Evolutionary conservation across 2,329 filamentous ascomycete genomes (phyloP), one percentile per base, ranked within the genome.

Genomic region (Neonectria faginata): DNA sequence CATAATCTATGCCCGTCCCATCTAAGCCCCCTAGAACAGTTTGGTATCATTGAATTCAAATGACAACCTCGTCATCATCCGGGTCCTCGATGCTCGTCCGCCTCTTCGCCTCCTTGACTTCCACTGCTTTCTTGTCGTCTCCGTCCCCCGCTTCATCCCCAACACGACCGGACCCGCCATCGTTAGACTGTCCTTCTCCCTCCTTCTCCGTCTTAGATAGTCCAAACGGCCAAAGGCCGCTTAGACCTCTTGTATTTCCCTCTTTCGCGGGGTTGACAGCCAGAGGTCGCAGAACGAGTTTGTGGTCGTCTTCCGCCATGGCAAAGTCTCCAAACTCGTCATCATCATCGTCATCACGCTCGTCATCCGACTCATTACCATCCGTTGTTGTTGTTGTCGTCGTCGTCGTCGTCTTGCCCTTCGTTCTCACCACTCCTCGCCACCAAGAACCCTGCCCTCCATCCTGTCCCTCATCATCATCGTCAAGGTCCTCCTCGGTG

Each of bases 271-370:
- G 85, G 57, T 88, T 85, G 7, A 88, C 80, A 0, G 85, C 82
- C 3, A 88, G 78, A 2, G 87, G 87, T 68, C 86, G 85, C 60
- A 88, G 76, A 2, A 89, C 80, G n/a, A 84, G 79, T 27, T 79
- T 80, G 12, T 82, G 79, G 6, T 76, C 74, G 3, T 71, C 80
- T 74, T 89, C 88, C 11, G 88, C 86, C 80, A 91, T 88, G 67
- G 88, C 88, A 70, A 91, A 91, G 62, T 91, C 90, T 14, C 89
- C 89, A 79, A 91, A 87, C 71, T 90, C 89, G 67, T 91, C 88
- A 44, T 89, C 87, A 29, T 88, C 85, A 5, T 88, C 85, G 12
- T 86, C 83, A 14, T 85, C 86, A 36, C 83, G 83, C 29, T 83
- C 84, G 55, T 85, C 84, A 45, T 84, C 84, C 42, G 81, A 83